Evolutionary conservation across 352 stramenopile species (phyloP).

Genomic region (Pythium volutum): DNA sequence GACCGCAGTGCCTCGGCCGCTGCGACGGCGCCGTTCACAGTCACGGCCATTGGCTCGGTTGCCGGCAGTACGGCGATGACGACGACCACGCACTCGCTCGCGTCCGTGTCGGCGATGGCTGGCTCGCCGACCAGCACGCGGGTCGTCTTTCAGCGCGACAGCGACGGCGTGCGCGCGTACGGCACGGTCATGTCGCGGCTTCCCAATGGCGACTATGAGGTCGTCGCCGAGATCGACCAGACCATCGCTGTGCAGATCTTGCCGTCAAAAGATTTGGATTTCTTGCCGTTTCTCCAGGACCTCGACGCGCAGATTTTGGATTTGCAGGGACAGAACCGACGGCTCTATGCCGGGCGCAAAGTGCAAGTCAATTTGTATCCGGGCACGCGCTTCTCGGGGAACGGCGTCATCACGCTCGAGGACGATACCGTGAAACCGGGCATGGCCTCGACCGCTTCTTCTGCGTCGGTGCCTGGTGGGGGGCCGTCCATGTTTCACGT

Average conservation of each 20-base stretch:
- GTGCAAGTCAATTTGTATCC: slow-evolving; percentile 74
- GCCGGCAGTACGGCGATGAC: slow-evolving; percentile 6
- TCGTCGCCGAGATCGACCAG: slow-evolving; percentile 61
- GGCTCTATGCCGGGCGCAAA: slow-evolving; percentile 62
- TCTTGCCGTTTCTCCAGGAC: slow-evolving; percentile 56
- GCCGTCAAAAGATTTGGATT: slow-evolving; percentile 37
- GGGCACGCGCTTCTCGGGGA: slow-evolving; percentile 60
- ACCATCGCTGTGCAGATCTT: slow-evolving; percentile 58
- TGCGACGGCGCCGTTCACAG: slow-evolving; percentile 21
- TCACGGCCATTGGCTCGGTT: slow-evolving; percentile 16
- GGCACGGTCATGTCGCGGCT: slow-evolving; percentile 54
- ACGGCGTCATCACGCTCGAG: slow-evolving; percentile 58
- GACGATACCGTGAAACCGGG: slow-evolving; percentile 22
- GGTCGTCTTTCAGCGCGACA: slow-evolving; percentile 45
- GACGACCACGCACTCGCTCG: neutral
- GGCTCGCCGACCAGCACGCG: slow-evolving; percentile 28
- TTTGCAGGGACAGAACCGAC: slow-evolving; percentile 36
- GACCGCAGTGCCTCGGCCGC: slow-evolving; percentile 21
- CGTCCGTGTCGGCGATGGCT: neutral
- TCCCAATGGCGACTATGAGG: slow-evolving; percentile 41
- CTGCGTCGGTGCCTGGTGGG: neutral
- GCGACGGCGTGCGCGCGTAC: slow-evolving; percentile 43
- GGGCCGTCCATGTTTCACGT: slow-evolving; percentile 38
- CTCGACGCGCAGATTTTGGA: slow-evolving; percentile 52
- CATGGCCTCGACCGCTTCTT: neutral